Evolutionary conservation across 805 yeast species (phyloP).

Genomic region (Candida methanosorbosa): DNA sequence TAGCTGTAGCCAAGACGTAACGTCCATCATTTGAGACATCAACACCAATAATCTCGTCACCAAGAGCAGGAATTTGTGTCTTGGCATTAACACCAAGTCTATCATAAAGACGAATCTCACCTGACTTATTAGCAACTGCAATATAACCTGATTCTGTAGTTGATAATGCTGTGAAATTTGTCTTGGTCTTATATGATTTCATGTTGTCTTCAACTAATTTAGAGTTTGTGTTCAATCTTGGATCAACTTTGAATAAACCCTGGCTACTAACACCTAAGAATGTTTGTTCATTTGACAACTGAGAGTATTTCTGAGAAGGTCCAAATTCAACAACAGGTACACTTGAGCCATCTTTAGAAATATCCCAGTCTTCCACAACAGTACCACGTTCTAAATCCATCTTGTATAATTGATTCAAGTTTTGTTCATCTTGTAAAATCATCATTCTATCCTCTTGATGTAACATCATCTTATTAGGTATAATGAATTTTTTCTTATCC

Average conservation of each 20-base stretch:
- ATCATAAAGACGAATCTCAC: slow-evolving; percentile 71
- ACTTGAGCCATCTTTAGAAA: slow-evolving; percentile 29
- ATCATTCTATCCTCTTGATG: slow-evolving; percentile 66
- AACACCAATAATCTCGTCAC: slow-evolving; percentile 60
- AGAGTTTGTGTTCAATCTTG: slow-evolving; percentile 47
- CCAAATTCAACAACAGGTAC: slow-evolving; percentile 49
- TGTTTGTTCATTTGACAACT: slow-evolving; percentile 64
- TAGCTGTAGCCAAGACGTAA: slow-evolving; percentile 77
- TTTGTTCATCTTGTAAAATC: slow-evolving; percentile 49
- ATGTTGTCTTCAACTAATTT: slow-evolving; percentile 51
- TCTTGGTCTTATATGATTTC: slow-evolving; percentile 47
- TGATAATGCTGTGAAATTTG: slow-evolving; percentile 49
- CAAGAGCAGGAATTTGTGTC: slow-evolving; percentile 73
- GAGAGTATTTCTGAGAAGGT: slow-evolving; percentile 68
- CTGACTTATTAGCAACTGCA: slow-evolving; percentile 69
- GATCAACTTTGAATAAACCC: slow-evolving; percentile 71
- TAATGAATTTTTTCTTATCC: slow-evolving; percentile 33
- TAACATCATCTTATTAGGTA: slow-evolving; percentile 63
- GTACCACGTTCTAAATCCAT: slow-evolving; percentile 78
- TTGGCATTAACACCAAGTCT: slow-evolving; percentile 68
- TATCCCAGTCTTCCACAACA: slow-evolving; percentile 80
- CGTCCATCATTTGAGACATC: slow-evolving; percentile 74
- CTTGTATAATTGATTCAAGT: slow-evolving; percentile 42
- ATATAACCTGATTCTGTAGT: slow-evolving; percentile 68
- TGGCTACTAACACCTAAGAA: slow-evolving; percentile 61